A percentile compares a stretch with the other conserved stretches of the same genome.
These are phyloP conservation scores for Buddleja alternifolia DNA, from an alignment of 257 asterid genomes.

Conservation along the genomic window DNA sequence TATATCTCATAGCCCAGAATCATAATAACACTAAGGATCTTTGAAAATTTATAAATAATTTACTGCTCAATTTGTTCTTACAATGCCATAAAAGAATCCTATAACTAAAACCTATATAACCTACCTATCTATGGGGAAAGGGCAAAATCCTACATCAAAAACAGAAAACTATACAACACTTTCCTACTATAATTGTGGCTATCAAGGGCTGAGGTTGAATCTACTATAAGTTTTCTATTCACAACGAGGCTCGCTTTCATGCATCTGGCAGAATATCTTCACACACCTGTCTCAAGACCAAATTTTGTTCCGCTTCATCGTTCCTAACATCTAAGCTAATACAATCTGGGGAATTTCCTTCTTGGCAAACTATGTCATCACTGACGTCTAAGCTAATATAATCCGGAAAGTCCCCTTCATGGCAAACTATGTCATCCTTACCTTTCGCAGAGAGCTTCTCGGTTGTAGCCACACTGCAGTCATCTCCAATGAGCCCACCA, in stretches of 20 bases:
- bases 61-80: conserved; percentile 19
- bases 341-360: too few species aligned
- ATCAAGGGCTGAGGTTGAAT: conserved; percentile 33
- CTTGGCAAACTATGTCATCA: conserved; percentile 25
- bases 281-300: conserved; percentile 23
- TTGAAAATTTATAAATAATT: neutral
- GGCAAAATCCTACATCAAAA: conserved; percentile 19
- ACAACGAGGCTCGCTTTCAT: conserved; percentile 35
- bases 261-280: conserved; percentile 29
- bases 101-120: conserved; percentile 37
- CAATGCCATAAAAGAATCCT: conserved; percentile 15
- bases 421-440: conserved; percentile 39
- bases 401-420: conserved; percentile 61
- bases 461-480: conserved; percentile 29
- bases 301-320: conserved; percentile 33
- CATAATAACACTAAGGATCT: too few species aligned
- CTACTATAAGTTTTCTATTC: conserved; percentile 30
- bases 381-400: conserved; percentile 66
- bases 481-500: conserved; percentile 53
- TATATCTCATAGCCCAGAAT: too few species aligned
- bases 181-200: conserved; percentile 32
- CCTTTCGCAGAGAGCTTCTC: conserved; percentile 42
- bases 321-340: too few species aligned
- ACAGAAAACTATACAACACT: conserved; percentile 19
- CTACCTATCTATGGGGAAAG: conserved; percentile 30